Evolutionary conservation across 768 basidiomycete genomes (phyloP), one percentile per base, ranked within the genome.

Genomic region (Leccinum pellstonianum): DNA sequence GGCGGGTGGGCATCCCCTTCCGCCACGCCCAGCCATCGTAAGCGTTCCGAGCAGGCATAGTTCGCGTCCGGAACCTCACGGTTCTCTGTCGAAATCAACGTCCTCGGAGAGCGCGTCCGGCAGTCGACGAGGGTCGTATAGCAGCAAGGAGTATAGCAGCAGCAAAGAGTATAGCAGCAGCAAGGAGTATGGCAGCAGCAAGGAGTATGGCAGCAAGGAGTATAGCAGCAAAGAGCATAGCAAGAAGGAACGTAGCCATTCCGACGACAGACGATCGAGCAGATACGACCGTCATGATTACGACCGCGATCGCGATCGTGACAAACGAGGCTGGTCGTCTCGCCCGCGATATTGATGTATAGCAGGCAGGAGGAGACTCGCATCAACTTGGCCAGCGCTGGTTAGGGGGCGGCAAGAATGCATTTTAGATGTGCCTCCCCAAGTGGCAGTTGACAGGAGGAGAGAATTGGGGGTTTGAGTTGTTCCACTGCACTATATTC

Each of bases 101-200:
- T 61, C 73, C 1, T 69, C 53, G 5, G 62, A 62, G 15, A 59
- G 65, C 37, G 31, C 52, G 10, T 21, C 25, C 19, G 50, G 43
- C n/a, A 5, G 64, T 21, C 68, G 65, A 27, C 61, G 71, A 53
- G 66, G 64, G 14, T 35, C 66, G 25, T 57, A 72, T 46, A 4
- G 43, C 19, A 46, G 43, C 43, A 46, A 21, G 43, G 43, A 46
- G 43, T 1, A 46, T 46, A 21, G 19, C 15, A 33, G 23, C 55
- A 56, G 43, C 43, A 46, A 21, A 11, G 43, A 46, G 43, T 2
- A 46, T 46, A 9, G 29, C 9, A 46, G 19, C 15, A 33, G 23
- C 55, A 56, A 43, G 15, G 63, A 66, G 2, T 31, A 31, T 29
- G 27, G 27, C 27, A 27, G 27, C 15, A 31, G 23, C 54, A 56